phyloP scores from a whole-genome alignment of 768 basidiomycete genomes.

The Asterophora parasitica region DNA sequence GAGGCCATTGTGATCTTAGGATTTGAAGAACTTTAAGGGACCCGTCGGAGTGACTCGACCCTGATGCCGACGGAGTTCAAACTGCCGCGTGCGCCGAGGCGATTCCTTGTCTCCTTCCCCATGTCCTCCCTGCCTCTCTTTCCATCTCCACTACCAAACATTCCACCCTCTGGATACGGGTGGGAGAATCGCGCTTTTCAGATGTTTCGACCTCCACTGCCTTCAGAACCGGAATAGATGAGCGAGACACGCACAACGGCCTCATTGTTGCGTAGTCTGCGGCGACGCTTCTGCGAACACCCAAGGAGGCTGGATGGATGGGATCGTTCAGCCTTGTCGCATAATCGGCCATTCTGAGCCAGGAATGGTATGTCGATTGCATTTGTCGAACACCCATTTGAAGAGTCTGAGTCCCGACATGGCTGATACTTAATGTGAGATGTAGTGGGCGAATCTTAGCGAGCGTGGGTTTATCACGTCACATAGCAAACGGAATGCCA shows the following conservation, averaged over 20 bases:
- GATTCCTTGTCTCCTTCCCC: no score
- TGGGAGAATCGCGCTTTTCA: not conserved
- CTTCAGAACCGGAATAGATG: not conserved
- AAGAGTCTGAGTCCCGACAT: no score
- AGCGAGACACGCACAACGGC: not conserved
- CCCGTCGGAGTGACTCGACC: no score
- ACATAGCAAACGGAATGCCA: constrained; percentile 13
- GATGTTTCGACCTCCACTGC: not conserved
- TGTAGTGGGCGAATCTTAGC: constrained; percentile 21
- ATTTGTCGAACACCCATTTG: constrained; percentile 7
- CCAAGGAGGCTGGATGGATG: no score
- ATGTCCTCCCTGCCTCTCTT: not conserved
- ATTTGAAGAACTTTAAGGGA: no score
- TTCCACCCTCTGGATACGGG: not conserved
- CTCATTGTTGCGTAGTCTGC: constrained; percentile 2
- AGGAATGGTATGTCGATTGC: not conserved
- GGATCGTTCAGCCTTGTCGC: not conserved
- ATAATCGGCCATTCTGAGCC: not conserved
- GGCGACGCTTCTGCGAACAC: not conserved
- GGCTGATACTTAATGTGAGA: constrained; percentile 9
- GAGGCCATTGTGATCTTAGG: no score
- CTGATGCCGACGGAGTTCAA: no score
- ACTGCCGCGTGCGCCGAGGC: no score
- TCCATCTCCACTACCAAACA: not conserved
- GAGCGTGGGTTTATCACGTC: constrained; percentile 19